Conservation (phyloP, 148 eudicot species). For the Persicaria maculosa region DNA sequence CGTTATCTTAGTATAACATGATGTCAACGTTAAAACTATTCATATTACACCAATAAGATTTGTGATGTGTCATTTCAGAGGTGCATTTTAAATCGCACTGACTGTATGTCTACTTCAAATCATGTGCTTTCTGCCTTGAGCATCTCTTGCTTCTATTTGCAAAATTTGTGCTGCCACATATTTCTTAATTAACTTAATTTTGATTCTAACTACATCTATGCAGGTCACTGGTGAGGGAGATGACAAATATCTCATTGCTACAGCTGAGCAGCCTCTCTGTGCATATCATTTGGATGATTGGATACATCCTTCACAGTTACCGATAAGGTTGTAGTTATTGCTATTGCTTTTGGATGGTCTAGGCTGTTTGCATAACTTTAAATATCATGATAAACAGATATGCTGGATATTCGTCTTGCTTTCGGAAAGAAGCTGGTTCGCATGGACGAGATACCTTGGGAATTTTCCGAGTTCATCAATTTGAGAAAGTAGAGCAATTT, state of each 20-base stretch:
- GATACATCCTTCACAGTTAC: conserved; percentile 81
- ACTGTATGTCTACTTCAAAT: neutral
- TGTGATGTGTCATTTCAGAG: neutral
- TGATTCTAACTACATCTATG: conserved; percentile 10
- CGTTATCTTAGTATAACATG: no score
- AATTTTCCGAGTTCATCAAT: conserved; percentile 90
- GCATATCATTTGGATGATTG: conserved; percentile 90
- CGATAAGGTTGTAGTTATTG: conserved; percentile 42
- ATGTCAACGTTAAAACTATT: no score
- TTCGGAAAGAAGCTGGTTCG: conserved; percentile 93
- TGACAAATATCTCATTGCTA: conserved; percentile 93
- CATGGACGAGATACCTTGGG: conserved; percentile 94
- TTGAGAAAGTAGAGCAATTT: conserved; percentile 92
- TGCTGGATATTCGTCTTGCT: conserved; percentile 91
- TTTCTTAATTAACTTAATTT: neutral
- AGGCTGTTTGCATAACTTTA: conserved; percentile 13
- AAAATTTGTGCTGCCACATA: neutral
- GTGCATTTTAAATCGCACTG: neutral
- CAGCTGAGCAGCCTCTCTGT: conserved; percentile 96
- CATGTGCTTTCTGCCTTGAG: neutral
- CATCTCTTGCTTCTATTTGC: neutral
- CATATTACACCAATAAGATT: no score
- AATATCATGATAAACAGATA: conserved; percentile 33
- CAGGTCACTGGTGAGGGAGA: conserved; percentile 95
- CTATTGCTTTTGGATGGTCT: neutral